Evolutionary conservation across 78 protist genomes (phyloP), one percentile per base, ranked within the genome.

Genomic region (Chrysochromulina parva): DNA sequence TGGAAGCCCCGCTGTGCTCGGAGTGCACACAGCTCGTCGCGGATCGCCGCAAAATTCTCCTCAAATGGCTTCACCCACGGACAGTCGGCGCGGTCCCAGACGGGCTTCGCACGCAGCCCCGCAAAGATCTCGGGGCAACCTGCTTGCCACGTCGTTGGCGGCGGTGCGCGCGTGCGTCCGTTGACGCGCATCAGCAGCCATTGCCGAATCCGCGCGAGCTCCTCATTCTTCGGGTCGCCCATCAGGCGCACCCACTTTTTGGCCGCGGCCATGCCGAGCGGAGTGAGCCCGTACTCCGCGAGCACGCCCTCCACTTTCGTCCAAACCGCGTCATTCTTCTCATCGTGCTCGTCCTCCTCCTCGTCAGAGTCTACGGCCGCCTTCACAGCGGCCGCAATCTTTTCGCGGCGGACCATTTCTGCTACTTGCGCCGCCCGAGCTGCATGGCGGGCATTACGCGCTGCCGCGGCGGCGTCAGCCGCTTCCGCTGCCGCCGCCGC

Each of bases 41-140:
- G 52, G 58, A 90, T 65, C 69, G 3, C 92, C 52, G 4, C 84
- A 28, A 14, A 57, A 53, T 26, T 1, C 53, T 14, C 89, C 65
- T 81, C 88, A 10, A 90, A 9, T 20, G 62, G 73, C 7, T 14
- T 24, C 26, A 90, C 58, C 67, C 88, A 90, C 16, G 50, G 60
- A 19, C 80, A 10, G 47, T 5, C 50, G 4, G 26, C 82, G 13
- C 22, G 0, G 19, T 17, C 57, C 92, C 92, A 90, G 6, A 78
- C 73, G 20, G 92, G 89, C 88, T 4, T 14, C 47, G 89, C 88
- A 13, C 89, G 88, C 69, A 90, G 53, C n/a, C 89, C 89, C 28
- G 85, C 38, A 6, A 90, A 65, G 9, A 90, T 0, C 59, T 90
- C 92, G 20, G 89, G 89, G 65, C 92, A 90, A 54, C 92, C 88